These are phyloP conservation scores for Rhodotorula sp. DNA, from an alignment of 1,284 basidiomycete species.

Conservation along the genomic window DNA sequence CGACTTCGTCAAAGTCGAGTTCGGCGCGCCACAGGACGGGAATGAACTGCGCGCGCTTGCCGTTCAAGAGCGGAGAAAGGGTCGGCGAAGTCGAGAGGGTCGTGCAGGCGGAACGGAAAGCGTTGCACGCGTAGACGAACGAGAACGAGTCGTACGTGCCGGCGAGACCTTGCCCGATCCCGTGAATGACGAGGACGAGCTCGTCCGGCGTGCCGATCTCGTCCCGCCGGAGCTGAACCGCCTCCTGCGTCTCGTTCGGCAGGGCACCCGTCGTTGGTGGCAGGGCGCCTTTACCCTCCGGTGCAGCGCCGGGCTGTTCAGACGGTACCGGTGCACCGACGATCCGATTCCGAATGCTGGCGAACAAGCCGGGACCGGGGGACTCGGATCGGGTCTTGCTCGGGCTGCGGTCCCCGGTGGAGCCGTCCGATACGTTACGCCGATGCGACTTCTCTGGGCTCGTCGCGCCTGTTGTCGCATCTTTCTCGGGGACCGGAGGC, in stretches of 20 bases:
- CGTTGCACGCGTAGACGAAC: slow-evolving; percentile 45
- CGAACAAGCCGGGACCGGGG: slow-evolving; percentile 23
- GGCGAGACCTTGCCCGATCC: slow-evolving; percentile 46
- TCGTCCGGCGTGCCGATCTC: slow-evolving; percentile 41
- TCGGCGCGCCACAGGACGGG: slow-evolving; percentile 46
- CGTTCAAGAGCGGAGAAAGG: slow-evolving; percentile 40
- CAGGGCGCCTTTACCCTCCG: slow-evolving; percentile 20
- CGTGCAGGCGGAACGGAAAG: slow-evolving; percentile 40
- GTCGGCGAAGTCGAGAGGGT: slow-evolving; percentile 28
- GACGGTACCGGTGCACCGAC: slow-evolving; percentile 20
- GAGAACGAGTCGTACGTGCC: slow-evolving; percentile 44
- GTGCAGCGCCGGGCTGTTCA: slow-evolving; percentile 27
- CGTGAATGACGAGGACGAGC: slow-evolving; percentile 46
- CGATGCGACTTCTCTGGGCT: background rate
- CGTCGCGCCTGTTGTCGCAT: slow-evolving; percentile 1
- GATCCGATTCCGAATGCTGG: slow-evolving; percentile 23
- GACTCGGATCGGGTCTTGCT: slow-evolving; percentile 8
- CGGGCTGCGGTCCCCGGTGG: background rate
- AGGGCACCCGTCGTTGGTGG: slow-evolving; percentile 18
- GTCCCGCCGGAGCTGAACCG: slow-evolving; percentile 18
- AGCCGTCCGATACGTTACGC: background rate
- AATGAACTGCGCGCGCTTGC: slow-evolving; percentile 45
- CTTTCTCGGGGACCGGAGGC: background rate
- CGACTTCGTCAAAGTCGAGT: slow-evolving; percentile 41
- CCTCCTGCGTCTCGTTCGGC: slow-evolving; percentile 25